A percentile compares a stretch with the other conserved stretches of the same genome.
Conservation (phyloP, 805 yeast genomes). For the Candida nanaspora region DNA sequence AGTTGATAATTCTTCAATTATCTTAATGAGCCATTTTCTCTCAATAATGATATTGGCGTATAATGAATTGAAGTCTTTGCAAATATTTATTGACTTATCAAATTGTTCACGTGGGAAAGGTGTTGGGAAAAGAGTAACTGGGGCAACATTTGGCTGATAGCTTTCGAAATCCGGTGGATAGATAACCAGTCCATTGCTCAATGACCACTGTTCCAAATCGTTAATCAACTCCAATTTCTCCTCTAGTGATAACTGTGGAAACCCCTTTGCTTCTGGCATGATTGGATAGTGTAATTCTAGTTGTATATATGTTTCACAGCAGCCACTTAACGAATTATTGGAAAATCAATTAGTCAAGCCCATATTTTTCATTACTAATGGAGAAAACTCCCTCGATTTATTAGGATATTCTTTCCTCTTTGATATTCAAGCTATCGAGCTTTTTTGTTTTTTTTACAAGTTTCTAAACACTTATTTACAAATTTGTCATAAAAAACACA, state of each 20-base stretch:
- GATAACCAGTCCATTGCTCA: constrained; percentile 78
- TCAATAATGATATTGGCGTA: constrained; percentile 62
- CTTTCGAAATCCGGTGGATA: constrained; percentile 52
- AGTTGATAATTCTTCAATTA: constrained; percentile 45
- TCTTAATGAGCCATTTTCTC: constrained; percentile 53
- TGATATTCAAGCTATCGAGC: no score
- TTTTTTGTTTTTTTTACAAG: no score
- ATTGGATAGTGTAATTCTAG: no score
- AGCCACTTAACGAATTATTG: no score
- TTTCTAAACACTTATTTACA: no score
- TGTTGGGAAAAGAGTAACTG: constrained; percentile 86
- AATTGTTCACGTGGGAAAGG: constrained; percentile 72
- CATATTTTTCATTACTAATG: no score
- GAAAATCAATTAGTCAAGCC: neutral
- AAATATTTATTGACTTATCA: constrained; percentile 58
- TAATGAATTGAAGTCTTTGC: constrained; percentile 60
- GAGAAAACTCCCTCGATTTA: no score
- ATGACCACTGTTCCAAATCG: constrained; percentile 60
- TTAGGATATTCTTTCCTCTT: no score
- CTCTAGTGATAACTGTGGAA: constrained; percentile 9
- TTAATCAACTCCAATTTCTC: constrained; percentile 9
- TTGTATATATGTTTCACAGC: no score
- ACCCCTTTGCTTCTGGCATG: constrained; percentile 3
- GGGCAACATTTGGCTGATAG: constrained; percentile 57
- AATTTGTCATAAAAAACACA: no score